Base-by-base conservation (phyloP, 352 stramenopile genomes). In the Phytophthora europaea region DNA sequence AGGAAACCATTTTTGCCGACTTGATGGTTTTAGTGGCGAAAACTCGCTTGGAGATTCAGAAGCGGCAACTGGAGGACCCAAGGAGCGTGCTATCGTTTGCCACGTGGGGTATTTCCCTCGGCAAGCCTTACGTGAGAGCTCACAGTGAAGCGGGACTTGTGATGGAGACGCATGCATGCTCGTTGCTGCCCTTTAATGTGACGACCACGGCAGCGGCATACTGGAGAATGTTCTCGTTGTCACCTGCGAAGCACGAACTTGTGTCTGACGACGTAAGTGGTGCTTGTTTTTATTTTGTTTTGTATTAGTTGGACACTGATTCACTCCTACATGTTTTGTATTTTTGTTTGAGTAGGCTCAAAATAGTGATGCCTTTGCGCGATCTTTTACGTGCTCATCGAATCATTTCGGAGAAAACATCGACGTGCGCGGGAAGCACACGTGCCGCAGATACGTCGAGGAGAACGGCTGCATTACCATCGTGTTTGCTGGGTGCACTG, bases 1-100 rank as follows among this genome's bases (percentile, higher is more conserved):
- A 81, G 1, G 67, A 73, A 22, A 63, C 18, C 12, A 69, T 82
- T 15, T 75, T 79, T 36, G 52, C 65, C 6, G 64, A 82, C 50
- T 75, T 78, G 50, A 50, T 81, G 7, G n/a, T 63, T 1, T 50
- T 81, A 12, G 26, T 75, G 26, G 65, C 62, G 22, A 63, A 52
- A 53, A 57, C 47, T 20, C 63, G 40, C n/a, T 12, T 79, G 22
- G 61, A 78, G 23, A 48, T 82, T 15, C 34, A 77, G 23, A 54
- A 15, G 60, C 67, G 31, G 6, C 56, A 61, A 45, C 33, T 73
- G 40, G 40, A 75, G 26, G n/a, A 73, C 55, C 57, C 75, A 4
- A 65, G 65, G 62, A 61, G 52, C 57, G 45, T 65, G 5, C 2
- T 62, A 18, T 38, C 18, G 23, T 76, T 51, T 23, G 45, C 63